A percentile compares a stretch with the other conserved stretches of the same genome.
Evolutionary conservation across 345 rosid species (phyloP).

Genomic region (Nephelium lappaceum): DNA sequence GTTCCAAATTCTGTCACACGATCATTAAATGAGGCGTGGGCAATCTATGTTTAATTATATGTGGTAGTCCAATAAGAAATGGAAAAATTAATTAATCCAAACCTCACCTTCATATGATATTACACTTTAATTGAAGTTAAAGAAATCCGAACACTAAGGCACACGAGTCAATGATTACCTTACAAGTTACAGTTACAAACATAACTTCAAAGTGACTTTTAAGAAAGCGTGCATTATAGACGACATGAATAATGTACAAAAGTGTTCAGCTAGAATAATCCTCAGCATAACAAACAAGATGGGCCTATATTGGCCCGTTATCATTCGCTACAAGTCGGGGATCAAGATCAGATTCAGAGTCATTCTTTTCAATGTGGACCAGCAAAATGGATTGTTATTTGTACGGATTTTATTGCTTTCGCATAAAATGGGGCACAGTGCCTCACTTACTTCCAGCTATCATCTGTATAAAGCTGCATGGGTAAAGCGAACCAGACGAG

Average conservation of each 20-base stretch:
- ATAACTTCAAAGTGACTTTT: not conserved
- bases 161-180: not conserved
- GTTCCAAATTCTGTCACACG: too few species aligned
- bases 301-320: not conserved
- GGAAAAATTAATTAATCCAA: not conserved
- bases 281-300: not conserved
- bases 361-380: constrained; percentile 2
- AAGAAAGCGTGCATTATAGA: too few species aligned
- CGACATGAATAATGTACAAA: too few species aligned
- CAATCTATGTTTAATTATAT: too few species aligned
- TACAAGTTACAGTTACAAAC: too few species aligned
- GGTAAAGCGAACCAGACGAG: too few species aligned
- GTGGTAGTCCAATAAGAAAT: too few species aligned
- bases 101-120: not conserved
- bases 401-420: not conserved
- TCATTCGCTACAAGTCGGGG: not conserved
- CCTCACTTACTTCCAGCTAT: not conserved
- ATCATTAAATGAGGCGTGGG: too few species aligned
- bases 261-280: not conserved
- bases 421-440: not conserved
- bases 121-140: not conserved
- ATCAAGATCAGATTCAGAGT: not conserved
- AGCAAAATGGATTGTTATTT: not conserved
- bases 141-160: not conserved
- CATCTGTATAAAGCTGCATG: not conserved